Conservation (phyloP, 345 rosid species). For the Viola odorata region DNA sequence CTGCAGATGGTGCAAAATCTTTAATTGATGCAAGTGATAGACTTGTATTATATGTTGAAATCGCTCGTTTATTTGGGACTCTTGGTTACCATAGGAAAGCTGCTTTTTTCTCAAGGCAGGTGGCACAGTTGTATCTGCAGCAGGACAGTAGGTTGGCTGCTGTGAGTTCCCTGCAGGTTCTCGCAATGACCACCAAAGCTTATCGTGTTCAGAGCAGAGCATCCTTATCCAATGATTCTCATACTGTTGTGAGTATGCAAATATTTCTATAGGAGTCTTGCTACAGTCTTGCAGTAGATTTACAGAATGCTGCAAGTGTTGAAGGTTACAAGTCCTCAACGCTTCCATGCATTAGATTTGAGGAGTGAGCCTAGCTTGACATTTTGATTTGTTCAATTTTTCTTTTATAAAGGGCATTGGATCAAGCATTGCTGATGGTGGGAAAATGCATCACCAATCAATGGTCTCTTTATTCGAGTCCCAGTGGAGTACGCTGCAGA, state of each 20-base stretch:
- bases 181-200: constrained; percentile 90
- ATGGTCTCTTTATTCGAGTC: constrained; percentile 86
- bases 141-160: constrained; percentile 94
- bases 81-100: constrained; percentile 94
- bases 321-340: too few relatives aligned
- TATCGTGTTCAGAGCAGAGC: constrained; percentile 90
- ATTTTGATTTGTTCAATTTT: background rate
- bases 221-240: constrained; percentile 46
- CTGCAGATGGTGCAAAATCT: constrained; percentile 94
- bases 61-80: constrained; percentile 87
- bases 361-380: too few relatives aligned
- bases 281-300: too few relatives aligned
- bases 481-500: constrained; percentile 98
- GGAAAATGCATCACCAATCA: constrained; percentile 77
- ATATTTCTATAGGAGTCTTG: too few relatives aligned
- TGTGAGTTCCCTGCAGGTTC: constrained; percentile 91
- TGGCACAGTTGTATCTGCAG: constrained; percentile 89
- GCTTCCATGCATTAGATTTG: too few relatives aligned
- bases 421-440: constrained; percentile 52
- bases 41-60: constrained; percentile 78
- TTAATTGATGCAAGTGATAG: constrained; percentile 93
- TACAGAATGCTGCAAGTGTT: too few relatives aligned
- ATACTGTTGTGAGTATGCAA: constrained; percentile 42
- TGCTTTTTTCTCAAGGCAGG: constrained; percentile 97
- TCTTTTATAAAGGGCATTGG: constrained; percentile 48